A percentile compares a stretch with the other conserved stretches of the same genome.
These are phyloP conservation scores for Fusarium pseudograminearum DNA, from an alignment of 2,329 filamentous ascomycete genomes.

Conservation along the genomic window DNA sequence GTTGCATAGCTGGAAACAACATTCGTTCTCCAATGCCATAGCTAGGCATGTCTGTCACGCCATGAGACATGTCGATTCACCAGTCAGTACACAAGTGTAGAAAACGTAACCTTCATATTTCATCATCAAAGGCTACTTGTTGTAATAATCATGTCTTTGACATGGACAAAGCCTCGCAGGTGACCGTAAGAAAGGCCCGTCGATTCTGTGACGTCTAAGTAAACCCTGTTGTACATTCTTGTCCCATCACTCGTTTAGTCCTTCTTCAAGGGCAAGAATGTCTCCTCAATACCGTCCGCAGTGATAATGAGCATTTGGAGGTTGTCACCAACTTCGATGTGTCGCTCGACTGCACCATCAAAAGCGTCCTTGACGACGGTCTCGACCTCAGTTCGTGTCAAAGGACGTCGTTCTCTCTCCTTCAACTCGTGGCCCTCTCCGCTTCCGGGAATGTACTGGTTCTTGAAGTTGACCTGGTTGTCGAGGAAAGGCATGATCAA, in stretches of 20 bases:
- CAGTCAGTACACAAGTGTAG: not conserved
- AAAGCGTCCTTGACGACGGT: constrained; percentile 96
- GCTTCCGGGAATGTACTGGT: constrained; percentile 91
- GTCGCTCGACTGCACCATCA: constrained; percentile 96
- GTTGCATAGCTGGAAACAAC: not conserved
- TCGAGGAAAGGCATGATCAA: constrained; percentile 99
- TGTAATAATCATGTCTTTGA: constrained; percentile 15
- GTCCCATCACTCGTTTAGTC: constrained; percentile 68
- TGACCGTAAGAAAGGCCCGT: constrained; percentile 28
- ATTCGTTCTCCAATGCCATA: not conserved
- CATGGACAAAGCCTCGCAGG: not conserved
- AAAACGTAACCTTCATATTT: not conserved
- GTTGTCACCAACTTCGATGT: constrained; percentile 98
- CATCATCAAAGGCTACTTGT: not conserved
- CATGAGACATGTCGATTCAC: not conserved
- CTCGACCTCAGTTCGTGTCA: constrained; percentile 81
- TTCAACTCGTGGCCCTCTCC: constrained; percentile 84
- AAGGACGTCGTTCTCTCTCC: constrained; percentile 75
- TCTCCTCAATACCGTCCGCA: constrained; percentile 87
- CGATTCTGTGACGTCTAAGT: constrained; percentile 45
- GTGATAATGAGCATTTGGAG: constrained; percentile 97
- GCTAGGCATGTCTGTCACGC: not conserved
- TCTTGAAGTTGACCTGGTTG: constrained; percentile 99
- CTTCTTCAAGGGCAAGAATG: constrained; percentile 85
- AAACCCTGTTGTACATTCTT: constrained; percentile 51